Percentiles rank a stretch among this genome's conserved stretches.
These are phyloP conservation scores for Asterella californica DNA, from an alignment of 225 moss, liverwort and hornwort genomes.

Conservation along the genomic window DNA sequence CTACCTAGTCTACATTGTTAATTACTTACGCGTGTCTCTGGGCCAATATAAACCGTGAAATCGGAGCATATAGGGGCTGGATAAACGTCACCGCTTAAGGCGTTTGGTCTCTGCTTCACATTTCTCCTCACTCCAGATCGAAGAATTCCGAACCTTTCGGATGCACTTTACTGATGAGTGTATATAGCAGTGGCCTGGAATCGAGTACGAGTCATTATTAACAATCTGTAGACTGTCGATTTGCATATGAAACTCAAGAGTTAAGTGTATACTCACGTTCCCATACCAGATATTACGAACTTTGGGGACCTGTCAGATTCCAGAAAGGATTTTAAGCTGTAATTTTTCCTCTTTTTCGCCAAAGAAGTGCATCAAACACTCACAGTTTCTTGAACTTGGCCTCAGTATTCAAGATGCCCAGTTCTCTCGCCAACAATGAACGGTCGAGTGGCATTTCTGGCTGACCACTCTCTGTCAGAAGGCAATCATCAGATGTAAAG, in stretches of 20 bases:
- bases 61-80: too few relatives aligned
- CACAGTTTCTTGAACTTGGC: conserved; percentile 17
- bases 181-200: conserved; percentile 27
- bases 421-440: conserved; percentile 17
- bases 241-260: background rate
- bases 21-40: too few relatives aligned
- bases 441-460: conserved; percentile 28
- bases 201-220: background rate
- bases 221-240: too few relatives aligned
- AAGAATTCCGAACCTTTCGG: conserved; percentile 28
- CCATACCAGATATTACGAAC: background rate
- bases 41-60: too few relatives aligned
- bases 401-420: conserved; percentile 19
- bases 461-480: conserved; percentile 30
- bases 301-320: background rate
- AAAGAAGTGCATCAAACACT: background rate
- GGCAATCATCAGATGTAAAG: background rate
- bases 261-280: background rate
- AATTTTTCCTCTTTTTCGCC: background rate
- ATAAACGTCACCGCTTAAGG: background rate
- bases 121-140: background rate
- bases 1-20: too few relatives aligned
- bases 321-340: background rate
- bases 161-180: conserved; percentile 20
- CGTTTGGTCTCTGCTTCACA: background rate